A percentile compares a stretch with the other conserved stretches of the same genome.
These are phyloP conservation scores for Pseudonitzschia multiseries DNA, from an alignment of 108 stramenopile genomes.

Conservation along the genomic window DNA sequence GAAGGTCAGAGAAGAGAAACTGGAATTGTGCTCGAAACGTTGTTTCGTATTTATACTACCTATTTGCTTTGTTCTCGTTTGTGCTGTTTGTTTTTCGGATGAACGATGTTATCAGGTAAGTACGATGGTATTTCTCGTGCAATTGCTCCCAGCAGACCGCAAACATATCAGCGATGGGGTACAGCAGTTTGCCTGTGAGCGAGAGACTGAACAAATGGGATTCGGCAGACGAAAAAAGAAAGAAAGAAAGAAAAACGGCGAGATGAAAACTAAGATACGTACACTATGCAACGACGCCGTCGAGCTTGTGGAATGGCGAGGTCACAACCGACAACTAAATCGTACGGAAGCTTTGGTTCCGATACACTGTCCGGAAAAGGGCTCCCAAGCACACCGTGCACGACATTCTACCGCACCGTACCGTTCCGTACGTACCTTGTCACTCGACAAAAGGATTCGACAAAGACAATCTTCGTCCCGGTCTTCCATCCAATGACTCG, in stretches of 20 bases:
- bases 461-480: slow-evolving; percentile 71
- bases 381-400: no score
- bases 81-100: slow-evolving; percentile 21
- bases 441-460: slow-evolving; percentile 88
- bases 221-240: neutral
- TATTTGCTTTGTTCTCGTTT: neutral
- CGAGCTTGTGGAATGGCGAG: no score
- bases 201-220: slow-evolving; percentile 41
- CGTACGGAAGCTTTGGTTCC: no score
- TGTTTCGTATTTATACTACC: neutral
- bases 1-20: no score
- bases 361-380: no score
- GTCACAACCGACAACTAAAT: no score
- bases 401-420: no score
- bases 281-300: no score
- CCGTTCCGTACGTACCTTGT: slow-evolving; percentile 42
- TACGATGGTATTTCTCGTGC: slow-evolving; percentile 50
- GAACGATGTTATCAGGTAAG: slow-evolving; percentile 43
- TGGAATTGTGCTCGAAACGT: no score
- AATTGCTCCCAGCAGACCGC: slow-evolving; percentile 86
- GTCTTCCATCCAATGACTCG: slow-evolving; percentile 41
- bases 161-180: slow-evolving; percentile 80
- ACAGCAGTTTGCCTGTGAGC: slow-evolving; percentile 86
- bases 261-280: neutral
- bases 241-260: neutral